Evolutionary conservation across 805 yeast genomes (phyloP), one percentile per base, ranked within the genome.

Genomic region (Zygotorulaspora sp.): DNA sequence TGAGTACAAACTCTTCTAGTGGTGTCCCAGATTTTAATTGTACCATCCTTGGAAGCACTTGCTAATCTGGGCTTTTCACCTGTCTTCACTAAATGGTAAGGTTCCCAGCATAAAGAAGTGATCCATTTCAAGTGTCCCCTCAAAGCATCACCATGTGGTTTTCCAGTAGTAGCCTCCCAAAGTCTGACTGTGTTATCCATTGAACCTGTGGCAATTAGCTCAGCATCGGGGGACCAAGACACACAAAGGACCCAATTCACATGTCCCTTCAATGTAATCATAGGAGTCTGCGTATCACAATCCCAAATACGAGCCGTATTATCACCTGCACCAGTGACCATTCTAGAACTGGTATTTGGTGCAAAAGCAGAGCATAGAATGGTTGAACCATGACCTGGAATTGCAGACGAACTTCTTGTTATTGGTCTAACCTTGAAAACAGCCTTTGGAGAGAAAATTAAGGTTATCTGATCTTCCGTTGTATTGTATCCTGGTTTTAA

Each of bases 251-350:
- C 97, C 96, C 97, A 92, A 65, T 89, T 87, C 8, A 77, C 67
- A 55, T 92, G 98, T 1, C 97, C 97, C 4, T 70, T 55, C 36
- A 92, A 66, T 0, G 95, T 85, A 44, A 77, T 74, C 55, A 80
- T 67, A 6, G 96, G 96, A 0, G 98, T 92, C 49, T 86, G 92
- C 0, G 97, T 89, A 52, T 87, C 81, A 61, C 96, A 84, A 63
- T 89, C 97, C 98, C 98, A 92, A 32, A 90, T 75, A 57, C 97
- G 72, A 2, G 97, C 97, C 6, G 97, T 89, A 24, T 82, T 77
- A 62, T 92, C 98, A 30, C 98, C 98, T 5, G 96, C 86, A 24
- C 98, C 98, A 0, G 97, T 83, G 27, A 85, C 92, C 82, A 89
- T 78, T 49, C 85, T 70, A 2, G 89, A 72, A 12, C 90, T 77